phyloP scores from a whole-genome alignment of 2,329 filamentous ascomycete genomes.

The Xylariaceae sp. region DNA sequence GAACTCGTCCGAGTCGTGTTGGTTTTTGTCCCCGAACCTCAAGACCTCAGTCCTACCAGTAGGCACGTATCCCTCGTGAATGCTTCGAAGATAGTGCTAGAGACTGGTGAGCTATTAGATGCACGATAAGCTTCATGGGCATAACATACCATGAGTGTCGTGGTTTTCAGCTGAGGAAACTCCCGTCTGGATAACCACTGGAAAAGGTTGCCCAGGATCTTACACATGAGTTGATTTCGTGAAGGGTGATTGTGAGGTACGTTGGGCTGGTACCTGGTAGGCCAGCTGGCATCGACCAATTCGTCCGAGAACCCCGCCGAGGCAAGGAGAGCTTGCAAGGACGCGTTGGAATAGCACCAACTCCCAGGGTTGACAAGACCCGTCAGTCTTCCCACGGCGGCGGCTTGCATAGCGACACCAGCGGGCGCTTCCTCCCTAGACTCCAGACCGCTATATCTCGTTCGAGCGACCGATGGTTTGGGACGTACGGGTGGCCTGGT shows the following conservation, averaged over 20 bases:
- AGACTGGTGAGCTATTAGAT: constrained; percentile 4
- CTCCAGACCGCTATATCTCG: constrained; percentile 75
- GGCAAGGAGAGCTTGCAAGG: constrained; percentile 76
- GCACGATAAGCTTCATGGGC: not conserved
- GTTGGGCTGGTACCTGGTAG: constrained; percentile 65
- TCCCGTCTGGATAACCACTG: constrained; percentile 54
- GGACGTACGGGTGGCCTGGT: constrained; percentile 60
- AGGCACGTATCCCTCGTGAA: constrained; percentile 45
- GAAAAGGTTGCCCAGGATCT: constrained; percentile 58
- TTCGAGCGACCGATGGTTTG: constrained; percentile 64
- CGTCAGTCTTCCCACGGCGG: constrained; percentile 45
- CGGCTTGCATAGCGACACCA: constrained; percentile 42
- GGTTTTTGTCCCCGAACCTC: constrained; percentile 67
- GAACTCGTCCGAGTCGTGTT: constrained; percentile 93
- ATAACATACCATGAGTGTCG: constrained; percentile 55
- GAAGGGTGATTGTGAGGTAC: constrained; percentile 56
- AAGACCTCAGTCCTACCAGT: not conserved
- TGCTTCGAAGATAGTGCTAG: constrained; percentile 63
- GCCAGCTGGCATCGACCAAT: constrained; percentile 58
- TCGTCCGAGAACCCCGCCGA: constrained; percentile 67
- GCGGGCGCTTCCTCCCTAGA: constrained; percentile 32
- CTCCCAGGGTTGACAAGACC: constrained; percentile 78
- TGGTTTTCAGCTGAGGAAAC: constrained; percentile 50
- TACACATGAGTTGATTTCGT: constrained; percentile 58
- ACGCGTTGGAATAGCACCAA: constrained; percentile 92